Base-by-base conservation (phyloP, 1,284 basidiomycete species). In the Puccinia triticina region DNA sequence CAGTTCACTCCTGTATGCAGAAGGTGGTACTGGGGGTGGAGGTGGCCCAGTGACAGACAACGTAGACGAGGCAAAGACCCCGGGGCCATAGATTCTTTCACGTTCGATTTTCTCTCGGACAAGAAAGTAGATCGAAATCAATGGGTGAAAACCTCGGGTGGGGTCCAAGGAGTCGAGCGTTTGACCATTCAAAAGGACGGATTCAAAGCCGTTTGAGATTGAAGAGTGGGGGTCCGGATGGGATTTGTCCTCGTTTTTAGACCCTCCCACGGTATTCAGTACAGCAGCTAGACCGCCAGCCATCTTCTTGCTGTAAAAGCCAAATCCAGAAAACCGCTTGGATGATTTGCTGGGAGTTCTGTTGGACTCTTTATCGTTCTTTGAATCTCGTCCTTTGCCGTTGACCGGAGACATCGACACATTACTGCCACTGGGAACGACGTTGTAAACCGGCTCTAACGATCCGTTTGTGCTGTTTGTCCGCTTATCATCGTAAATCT, bases 91-190 rank as follows among this genome's bases (percentile, higher is more conserved):
- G 4, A 98, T 93, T 82, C 91, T 90, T 85, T 98, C 96, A 75
- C 96, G 90, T 86, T 98, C 95, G 87, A 96, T 90, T 89, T 98
- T 98, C 88, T 99, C 96, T 80, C 93, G 89, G 1, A 96, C 94
- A 26, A 99, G 91, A 88, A 93, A 98, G 87, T 99, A 99, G 88
- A 99, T 97, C 34, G 95, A 96, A 79, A 99, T 90, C 48, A 99
- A 90, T 0, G 95, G 96, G 87, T 98, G 95, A 88, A 94, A 99
- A 2, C 95, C 96, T 77, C 91, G 90, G 5, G 94, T 96, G 10
- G 97, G 96, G 86, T 99, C 96, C 16, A 89, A 85, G 1, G 57
- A 75, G 29, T 77, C 81, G 18, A 74, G 67, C 26, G 72, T 69
- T 61, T 73, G 78, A 16, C 84, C 83, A n/a, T 83, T 83, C 29